phyloP scores from a whole-genome alignment of 1,139 yeast species.

The Kodamaea ohmeri region DNA sequence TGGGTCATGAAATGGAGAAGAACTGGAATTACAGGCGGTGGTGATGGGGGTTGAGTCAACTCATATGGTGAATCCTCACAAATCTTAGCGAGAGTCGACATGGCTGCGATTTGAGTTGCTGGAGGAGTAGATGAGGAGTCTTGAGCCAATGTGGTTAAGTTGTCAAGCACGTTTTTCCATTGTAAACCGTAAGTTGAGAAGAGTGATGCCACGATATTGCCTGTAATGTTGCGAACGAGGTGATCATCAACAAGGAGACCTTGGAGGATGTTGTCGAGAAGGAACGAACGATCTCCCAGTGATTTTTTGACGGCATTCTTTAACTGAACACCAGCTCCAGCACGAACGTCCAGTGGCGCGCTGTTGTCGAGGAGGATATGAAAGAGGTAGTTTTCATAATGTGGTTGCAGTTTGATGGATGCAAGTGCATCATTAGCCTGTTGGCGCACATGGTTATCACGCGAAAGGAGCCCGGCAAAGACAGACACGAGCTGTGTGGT shows the following conservation, averaged over 20 bases:
- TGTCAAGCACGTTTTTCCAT: slow-evolving; percentile 20
- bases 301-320: slow-evolving; percentile 64
- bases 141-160: background rate
- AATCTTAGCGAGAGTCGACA: slow-evolving; percentile 78
- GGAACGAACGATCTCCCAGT: slow-evolving; percentile 42
- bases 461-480: slow-evolving; percentile 63
- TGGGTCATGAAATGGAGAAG: slow-evolving; percentile 50
- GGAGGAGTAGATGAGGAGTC: slow-evolving; percentile 16
- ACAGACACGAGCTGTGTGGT: slow-evolving; percentile 61
- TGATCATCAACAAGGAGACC: slow-evolving; percentile 63
- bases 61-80: slow-evolving; percentile 75
- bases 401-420: slow-evolving; percentile 67
- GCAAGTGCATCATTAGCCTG: slow-evolving; percentile 66
- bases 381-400: slow-evolving; percentile 75
- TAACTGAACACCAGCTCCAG: slow-evolving; percentile 83
- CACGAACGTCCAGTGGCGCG: slow-evolving; percentile 60
- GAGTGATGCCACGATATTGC: slow-evolving; percentile 83
- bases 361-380: slow-evolving; percentile 54
- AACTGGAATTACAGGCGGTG: slow-evolving; percentile 63
- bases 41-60: slow-evolving; percentile 34
- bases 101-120: slow-evolving; percentile 59
- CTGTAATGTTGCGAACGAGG: slow-evolving; percentile 81
- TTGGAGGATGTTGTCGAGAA: slow-evolving; percentile 59
- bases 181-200: slow-evolving; percentile 67
- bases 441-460: slow-evolving; percentile 51